phyloP scores from a whole-genome alignment of 495 filamentous ascomycete genomes.

The Amniculicola lignicola region DNA sequence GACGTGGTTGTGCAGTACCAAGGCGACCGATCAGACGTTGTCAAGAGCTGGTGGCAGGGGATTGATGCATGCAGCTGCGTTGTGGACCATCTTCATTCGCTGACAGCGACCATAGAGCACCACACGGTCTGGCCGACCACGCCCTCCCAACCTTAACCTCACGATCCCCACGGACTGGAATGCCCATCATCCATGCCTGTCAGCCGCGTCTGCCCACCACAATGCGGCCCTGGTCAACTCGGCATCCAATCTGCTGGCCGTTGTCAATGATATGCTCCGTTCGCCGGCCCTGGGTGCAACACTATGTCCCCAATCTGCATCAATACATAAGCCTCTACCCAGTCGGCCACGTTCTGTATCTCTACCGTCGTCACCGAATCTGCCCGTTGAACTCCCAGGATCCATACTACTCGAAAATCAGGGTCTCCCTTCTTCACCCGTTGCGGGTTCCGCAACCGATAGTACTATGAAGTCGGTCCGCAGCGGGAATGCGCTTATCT shows the following conservation, averaged over 20 bases:
- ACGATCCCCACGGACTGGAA: conserved; percentile 26
- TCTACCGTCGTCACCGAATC: conserved; percentile 36
- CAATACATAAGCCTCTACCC: conserved; percentile 35
- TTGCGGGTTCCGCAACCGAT: conserved; percentile 22
- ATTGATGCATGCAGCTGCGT: conserved; percentile 21
- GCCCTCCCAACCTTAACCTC: conserved; percentile 32
- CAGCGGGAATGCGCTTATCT: conserved; percentile 29
- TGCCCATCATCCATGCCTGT: conserved; percentile 11
- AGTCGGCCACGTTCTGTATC: conserved; percentile 39
- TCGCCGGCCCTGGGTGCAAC: conserved; percentile 38
- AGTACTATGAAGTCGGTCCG: conserved; percentile 29
- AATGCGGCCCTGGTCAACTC: conserved; percentile 39
- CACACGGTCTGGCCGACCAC: conserved; percentile 20
- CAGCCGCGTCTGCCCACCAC: conserved; percentile 35
- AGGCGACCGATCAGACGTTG: conserved; percentile 17
- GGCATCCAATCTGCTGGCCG: conserved; percentile 39
- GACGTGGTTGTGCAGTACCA: conserved; percentile 35
- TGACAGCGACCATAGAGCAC: conserved; percentile 24
- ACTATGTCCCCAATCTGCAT: conserved; percentile 23
- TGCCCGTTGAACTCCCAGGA: conserved; percentile 39
- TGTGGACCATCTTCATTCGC: conserved; percentile 30
- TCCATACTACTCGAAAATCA: conserved; percentile 39
- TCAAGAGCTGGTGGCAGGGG: conserved; percentile 24
- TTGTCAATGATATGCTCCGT: conserved; percentile 42
- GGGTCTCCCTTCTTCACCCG: conserved; percentile 26